Conservation (phyloP, 768 basidiomycete genomes). For the Mycena olivaceomarginata region DNA sequence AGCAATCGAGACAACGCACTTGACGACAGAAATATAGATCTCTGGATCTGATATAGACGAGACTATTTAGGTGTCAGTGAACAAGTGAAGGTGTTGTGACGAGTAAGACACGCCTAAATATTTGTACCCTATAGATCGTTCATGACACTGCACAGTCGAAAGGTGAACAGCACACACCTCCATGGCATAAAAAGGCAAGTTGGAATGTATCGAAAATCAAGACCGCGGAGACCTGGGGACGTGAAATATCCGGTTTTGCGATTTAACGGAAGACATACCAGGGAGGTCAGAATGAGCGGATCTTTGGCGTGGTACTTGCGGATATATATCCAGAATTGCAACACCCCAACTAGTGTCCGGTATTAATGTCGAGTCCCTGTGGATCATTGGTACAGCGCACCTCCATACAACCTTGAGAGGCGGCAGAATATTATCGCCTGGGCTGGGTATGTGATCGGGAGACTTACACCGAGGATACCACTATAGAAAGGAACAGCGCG, state of each 20-base stretch:
- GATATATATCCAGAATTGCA: conserved; percentile 44
- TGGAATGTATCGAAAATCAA: conserved; percentile 38
- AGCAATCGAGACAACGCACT: neutral
- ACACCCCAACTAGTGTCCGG: conserved; percentile 34
- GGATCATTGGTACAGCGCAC: conserved; percentile 8
- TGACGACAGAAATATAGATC: conserved; percentile 23
- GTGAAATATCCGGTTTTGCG: neutral
- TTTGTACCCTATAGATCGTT: conserved; percentile 8
- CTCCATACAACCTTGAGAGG: conserved; percentile 31
- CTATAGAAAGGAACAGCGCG: conserved; percentile 26
- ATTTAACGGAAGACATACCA: conserved; percentile 24
- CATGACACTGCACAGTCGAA: neutral
- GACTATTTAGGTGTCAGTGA: neutral
- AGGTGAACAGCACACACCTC: conserved; percentile 12
- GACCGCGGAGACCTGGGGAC: conserved; percentile 30
- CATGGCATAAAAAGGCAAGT: conserved; percentile 32
- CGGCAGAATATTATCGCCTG: neutral
- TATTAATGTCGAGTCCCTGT: neutral
- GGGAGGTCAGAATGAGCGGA: neutral
- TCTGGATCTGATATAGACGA: conserved; percentile 9
- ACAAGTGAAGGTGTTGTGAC: no score
- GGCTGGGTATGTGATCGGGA: neutral
- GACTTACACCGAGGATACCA: conserved; percentile 30
- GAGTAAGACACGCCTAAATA: conserved; percentile 31
- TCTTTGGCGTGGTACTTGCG: conserved; percentile 42